Evolutionary conservation across 2,329 filamentous ascomycete species (phyloP).

Genomic region (Colletotrichum nymphaeae): DNA sequence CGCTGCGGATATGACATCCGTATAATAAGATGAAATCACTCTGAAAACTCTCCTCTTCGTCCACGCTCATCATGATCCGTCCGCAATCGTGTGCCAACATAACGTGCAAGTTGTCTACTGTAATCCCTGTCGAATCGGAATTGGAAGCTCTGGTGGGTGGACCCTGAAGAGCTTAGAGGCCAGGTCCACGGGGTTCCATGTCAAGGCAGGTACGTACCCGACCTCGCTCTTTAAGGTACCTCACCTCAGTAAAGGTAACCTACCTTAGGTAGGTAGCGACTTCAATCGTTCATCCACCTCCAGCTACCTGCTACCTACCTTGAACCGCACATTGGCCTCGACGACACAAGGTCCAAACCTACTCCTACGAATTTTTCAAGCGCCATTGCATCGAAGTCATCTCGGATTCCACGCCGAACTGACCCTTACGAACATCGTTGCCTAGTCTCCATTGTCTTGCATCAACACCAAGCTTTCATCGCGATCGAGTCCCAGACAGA

Average conservation of each 20-base stretch:
- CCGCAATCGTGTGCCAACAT: not conserved
- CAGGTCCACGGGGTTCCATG: not conserved
- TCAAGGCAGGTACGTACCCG: constrained; percentile 1
- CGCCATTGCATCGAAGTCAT: not conserved
- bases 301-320: not conserved
- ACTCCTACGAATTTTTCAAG: not conserved
- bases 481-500: not conserved
- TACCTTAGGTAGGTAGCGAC: not conserved
- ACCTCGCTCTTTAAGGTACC: not conserved
- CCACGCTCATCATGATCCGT: too few relatives aligned
- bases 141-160: constrained; percentile 9
- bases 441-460: not conserved
- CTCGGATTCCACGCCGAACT: not conserved
- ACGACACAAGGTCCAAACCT: not conserved
- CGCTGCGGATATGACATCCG: not conserved
- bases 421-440: not conserved
- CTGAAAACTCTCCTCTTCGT: not conserved
- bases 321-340: not conserved
- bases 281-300: not conserved
- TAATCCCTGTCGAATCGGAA: not conserved
- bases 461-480: not conserved
- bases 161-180: not conserved
- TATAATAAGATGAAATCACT: constrained; percentile 2
- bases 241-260: too few relatives aligned
- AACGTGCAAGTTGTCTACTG: not conserved